Percentiles rank a stretch among this genome's conserved stretches.
Evolutionary conservation across 139 green algal species (phyloP).

Genomic region (Chara braunii): DNA sequence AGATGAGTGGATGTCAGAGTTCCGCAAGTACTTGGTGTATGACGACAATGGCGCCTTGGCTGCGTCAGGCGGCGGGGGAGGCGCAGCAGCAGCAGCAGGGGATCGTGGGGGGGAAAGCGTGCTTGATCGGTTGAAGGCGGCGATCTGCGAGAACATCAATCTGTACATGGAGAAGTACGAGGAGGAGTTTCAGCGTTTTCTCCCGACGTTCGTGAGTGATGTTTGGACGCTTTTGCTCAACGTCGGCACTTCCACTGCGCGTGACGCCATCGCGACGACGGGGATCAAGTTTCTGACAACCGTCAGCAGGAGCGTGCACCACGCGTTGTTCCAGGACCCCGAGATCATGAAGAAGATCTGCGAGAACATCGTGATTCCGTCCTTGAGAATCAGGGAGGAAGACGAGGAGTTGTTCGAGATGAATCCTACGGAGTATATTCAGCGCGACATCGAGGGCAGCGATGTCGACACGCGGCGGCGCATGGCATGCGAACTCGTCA

Average conservation of each 20-base stretch:
- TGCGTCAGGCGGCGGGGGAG: constrained; percentile 29
- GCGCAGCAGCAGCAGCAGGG: background rate
- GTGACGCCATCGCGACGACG: constrained; percentile 84
- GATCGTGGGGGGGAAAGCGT: background rate
- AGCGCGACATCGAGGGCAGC: constrained; percentile 82
- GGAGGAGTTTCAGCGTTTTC: constrained; percentile 87
- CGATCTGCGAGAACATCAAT: constrained; percentile 57
- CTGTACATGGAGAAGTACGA: constrained; percentile 90
- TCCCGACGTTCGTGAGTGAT: constrained; percentile 55
- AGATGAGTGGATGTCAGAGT: constrained; percentile 38
- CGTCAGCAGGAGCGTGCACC: constrained; percentile 72
- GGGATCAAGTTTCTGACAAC: constrained; percentile 89
- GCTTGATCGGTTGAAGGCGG: constrained; percentile 70
- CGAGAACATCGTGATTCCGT: constrained; percentile 38
- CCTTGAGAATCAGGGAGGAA: constrained; percentile 51
- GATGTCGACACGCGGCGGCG: constrained; percentile 88
- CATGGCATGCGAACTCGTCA: constrained; percentile 83
- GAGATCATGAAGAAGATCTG: constrained; percentile 50
- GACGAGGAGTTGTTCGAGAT: constrained; percentile 90
- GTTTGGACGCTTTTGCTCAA: constrained; percentile 83
- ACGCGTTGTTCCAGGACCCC: constrained; percentile 65
- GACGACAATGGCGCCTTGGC: constrained; percentile 49
- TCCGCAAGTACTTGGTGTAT: constrained; percentile 51
- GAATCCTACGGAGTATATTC: constrained; percentile 91
- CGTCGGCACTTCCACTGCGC: constrained; percentile 41